Evolutionary conservation across 257 asterid genomes (phyloP).

Genomic region (Solanum infundibuliforme): DNA sequence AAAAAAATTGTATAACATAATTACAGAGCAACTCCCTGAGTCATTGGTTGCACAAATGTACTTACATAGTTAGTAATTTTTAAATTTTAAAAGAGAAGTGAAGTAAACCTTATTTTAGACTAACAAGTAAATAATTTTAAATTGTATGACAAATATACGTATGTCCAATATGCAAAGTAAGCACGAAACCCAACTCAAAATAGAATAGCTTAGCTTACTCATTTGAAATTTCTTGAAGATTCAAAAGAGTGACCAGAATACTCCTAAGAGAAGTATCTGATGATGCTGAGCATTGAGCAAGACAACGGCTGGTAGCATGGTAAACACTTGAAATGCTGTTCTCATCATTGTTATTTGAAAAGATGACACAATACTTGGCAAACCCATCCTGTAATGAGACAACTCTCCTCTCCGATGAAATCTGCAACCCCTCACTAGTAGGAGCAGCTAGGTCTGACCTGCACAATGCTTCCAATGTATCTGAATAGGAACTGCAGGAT

Average conservation of each 20-base stretch:
- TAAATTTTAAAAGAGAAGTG: not conserved
- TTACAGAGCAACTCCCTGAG: not conserved
- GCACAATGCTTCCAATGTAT: slow-evolving; percentile 14
- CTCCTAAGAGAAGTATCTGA: slow-evolving; percentile 29
- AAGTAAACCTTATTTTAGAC: not conserved
- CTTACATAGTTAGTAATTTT: not conserved
- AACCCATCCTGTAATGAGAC: not conserved
- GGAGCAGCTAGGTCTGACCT: slow-evolving; percentile 15
- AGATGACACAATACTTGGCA: slow-evolving; percentile 34
- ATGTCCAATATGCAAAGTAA: not conserved
- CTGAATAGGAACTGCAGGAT: slow-evolving; percentile 2
- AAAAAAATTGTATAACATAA: not conserved
- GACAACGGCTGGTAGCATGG: slow-evolving; percentile 27
- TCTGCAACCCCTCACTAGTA: slow-evolving; percentile 12
- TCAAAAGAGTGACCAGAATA: slow-evolving; percentile 26
- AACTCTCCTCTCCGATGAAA: slow-evolving; percentile 12
- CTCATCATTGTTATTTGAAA: slow-evolving; percentile 29
- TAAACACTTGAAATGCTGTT: slow-evolving; percentile 48
- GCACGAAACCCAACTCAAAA: not conserved
- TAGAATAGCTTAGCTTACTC: slow-evolving; percentile 36
- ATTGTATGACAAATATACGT: not conserved
- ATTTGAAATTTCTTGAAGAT: slow-evolving; percentile 50
- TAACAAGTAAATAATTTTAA: no score
- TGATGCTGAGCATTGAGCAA: slow-evolving; percentile 32
- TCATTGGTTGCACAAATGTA: not conserved